phyloP scores from a whole-genome alignment of 2,329 filamentous ascomycete species.

The Cryphonectria carpinicola region DNA sequence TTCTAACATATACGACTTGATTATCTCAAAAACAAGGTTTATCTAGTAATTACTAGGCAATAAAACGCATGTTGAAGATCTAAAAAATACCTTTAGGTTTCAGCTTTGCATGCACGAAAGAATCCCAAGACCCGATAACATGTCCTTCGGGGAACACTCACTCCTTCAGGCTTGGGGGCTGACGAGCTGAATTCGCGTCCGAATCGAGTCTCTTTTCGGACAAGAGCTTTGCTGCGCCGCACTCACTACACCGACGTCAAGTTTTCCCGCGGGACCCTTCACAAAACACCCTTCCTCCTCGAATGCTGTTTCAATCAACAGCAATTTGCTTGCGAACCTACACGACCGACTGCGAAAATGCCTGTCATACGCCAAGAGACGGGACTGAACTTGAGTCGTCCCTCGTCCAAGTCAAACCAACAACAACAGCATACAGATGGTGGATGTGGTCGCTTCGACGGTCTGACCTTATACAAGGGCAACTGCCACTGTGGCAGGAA shows the following conservation, averaged over 20 bases:
- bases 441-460: neutral
- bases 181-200: neutral
- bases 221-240: neutral
- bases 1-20: too few species aligned
- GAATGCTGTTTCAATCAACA: neutral
- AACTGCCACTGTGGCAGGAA: conserved; percentile 40
- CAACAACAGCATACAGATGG: neutral
- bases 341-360: conserved; percentile 2
- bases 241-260: neutral
- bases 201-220: neutral
- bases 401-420: neutral
- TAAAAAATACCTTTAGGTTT: neutral
- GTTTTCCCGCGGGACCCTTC: neutral
- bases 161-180: neutral
- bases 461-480: conserved; percentile 27
- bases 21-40: too few species aligned
- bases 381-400: conserved; percentile 18
- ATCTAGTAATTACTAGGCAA: neutral
- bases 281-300: neutral
- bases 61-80: neutral
- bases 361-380: conserved; percentile 23
- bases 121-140: neutral
- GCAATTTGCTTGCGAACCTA: neutral
- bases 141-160: neutral
- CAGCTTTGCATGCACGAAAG: neutral